A percentile compares a stretch with the other conserved stretches of the same genome.
phyloP scores from a whole-genome alignment of 768 basidiomycete genomes.

The Auriculariales sp. region DNA sequence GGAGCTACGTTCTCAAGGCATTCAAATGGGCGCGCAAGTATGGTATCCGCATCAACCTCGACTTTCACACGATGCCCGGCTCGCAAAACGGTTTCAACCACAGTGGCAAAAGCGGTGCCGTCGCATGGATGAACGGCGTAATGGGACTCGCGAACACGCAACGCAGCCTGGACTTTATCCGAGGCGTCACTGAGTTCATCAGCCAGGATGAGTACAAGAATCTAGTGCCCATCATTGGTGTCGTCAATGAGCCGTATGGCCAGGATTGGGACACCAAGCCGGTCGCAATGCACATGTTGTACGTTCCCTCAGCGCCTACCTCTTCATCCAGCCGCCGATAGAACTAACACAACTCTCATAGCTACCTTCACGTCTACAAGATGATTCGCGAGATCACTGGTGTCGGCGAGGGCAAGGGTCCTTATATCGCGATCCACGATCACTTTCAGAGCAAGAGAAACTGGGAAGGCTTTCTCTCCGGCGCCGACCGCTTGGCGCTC shows the following conservation, averaged over 20 bases:
- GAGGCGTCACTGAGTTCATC: conserved; percentile 84
- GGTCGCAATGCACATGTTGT: neutral
- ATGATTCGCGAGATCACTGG: conserved; percentile 70
- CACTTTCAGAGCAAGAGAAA: conserved; percentile 51
- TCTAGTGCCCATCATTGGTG: conserved; percentile 74
- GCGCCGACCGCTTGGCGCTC: conserved; percentile 67
- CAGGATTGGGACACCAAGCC: conserved; percentile 20
- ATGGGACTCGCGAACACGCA: conserved; percentile 96
- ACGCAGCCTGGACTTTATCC: conserved; percentile 76
- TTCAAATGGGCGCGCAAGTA: conserved; percentile 95
- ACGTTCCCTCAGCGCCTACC: neutral
- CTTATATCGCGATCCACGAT: conserved; percentile 76
- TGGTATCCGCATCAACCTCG: conserved; percentile 85
- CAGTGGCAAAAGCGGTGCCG: conserved; percentile 33
- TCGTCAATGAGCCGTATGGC: conserved; percentile 71
- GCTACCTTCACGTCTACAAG: conserved; percentile 79
- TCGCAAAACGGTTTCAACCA: conserved; percentile 61
- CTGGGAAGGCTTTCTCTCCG: conserved; percentile 63
- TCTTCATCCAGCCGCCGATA: neutral
- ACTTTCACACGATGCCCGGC: conserved; percentile 37
- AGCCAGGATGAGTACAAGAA: conserved; percentile 72
- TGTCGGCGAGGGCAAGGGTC: conserved; percentile 68
- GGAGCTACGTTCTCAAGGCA: conserved; percentile 91
- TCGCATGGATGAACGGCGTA: conserved; percentile 65
- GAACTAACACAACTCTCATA: conserved; percentile 11